These are phyloP conservation scores for Drosera spatulata DNA, from an alignment of 179 eudicot species.

Conservation along the genomic window DNA sequence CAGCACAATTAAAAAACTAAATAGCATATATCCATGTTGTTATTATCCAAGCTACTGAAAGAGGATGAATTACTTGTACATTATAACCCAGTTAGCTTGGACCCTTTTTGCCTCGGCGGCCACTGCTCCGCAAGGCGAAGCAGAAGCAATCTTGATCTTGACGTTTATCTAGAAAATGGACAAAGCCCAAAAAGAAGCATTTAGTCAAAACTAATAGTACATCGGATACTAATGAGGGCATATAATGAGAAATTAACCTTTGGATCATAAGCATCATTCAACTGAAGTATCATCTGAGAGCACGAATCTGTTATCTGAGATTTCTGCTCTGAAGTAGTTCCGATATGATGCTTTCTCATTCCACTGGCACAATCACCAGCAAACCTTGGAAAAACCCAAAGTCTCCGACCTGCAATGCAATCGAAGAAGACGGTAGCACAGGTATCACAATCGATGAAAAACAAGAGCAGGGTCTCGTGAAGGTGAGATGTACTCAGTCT, in stretches of 20 bases:
- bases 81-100: slow-evolving; percentile 8
- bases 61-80: too few species aligned
- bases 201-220: not conserved
- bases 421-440: slow-evolving; percentile 7
- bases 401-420: slow-evolving; percentile 68
- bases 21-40: too few species aligned
- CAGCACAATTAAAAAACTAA: not conserved
- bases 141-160: slow-evolving; percentile 70
- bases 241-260: too few species aligned
- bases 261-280: slow-evolving; percentile 85
- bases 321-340: slow-evolving; percentile 64
- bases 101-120: not conserved
- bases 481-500: too few species aligned
- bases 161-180: slow-evolving; percentile 53
- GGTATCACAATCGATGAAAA: too few species aligned
- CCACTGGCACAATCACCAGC: slow-evolving; percentile 95
- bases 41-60: too few species aligned
- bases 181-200: too few species aligned
- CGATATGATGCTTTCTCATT: slow-evolving; percentile 44
- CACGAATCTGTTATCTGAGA: slow-evolving; percentile 72
- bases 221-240: too few species aligned
- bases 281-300: slow-evolving; percentile 92
- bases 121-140: slow-evolving; percentile 70
- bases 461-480: not conserved
- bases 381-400: slow-evolving; percentile 93